These are phyloP conservation scores for Hyaloscypha bicolor DNA, from an alignment of 495 filamentous ascomycete species.

Conservation along the genomic window DNA sequence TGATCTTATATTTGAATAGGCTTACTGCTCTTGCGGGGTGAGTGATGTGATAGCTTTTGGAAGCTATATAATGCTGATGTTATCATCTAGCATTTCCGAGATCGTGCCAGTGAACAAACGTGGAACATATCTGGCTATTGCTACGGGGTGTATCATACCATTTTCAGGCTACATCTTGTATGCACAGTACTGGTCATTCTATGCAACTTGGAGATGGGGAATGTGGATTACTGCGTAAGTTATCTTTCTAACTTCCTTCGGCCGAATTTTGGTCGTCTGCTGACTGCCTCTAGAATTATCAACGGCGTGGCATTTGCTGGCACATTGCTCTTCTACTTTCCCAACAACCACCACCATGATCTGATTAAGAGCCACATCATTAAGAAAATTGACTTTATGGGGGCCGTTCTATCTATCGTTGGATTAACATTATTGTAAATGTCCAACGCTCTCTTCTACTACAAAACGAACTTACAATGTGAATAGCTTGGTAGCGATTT, in stretches of 20 bases:
- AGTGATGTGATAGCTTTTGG: no score
- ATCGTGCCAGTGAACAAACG: neutral
- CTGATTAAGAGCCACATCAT: neutral
- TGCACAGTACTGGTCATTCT: neutral
- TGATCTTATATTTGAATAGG: no score
- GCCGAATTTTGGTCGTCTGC: neutral
- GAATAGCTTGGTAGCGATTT: no score
- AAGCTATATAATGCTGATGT: no score
- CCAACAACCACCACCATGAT: neutral
- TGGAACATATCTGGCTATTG: neutral
- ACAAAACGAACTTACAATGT: no score
- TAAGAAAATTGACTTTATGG: neutral
- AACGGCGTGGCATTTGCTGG: neutral
- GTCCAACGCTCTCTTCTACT: neutral
- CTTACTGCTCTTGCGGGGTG: slow-evolving; percentile 1
- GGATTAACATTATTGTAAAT: slow-evolving; percentile 5
- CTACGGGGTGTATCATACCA: neutral
- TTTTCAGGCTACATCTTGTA: neutral
- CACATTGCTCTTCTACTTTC: neutral
- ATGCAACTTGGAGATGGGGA: slow-evolving; percentile 3
- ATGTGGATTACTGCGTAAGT: neutral
- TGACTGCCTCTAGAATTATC: neutral
- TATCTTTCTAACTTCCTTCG: neutral
- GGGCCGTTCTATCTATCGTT: neutral
- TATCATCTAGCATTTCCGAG: neutral